Percentiles rank a stretch among this genome's conserved stretches.
Evolutionary conservation across 2,329 filamentous ascomycete genomes (phyloP).

Genomic region (Apiospora pterosperma): DNA sequence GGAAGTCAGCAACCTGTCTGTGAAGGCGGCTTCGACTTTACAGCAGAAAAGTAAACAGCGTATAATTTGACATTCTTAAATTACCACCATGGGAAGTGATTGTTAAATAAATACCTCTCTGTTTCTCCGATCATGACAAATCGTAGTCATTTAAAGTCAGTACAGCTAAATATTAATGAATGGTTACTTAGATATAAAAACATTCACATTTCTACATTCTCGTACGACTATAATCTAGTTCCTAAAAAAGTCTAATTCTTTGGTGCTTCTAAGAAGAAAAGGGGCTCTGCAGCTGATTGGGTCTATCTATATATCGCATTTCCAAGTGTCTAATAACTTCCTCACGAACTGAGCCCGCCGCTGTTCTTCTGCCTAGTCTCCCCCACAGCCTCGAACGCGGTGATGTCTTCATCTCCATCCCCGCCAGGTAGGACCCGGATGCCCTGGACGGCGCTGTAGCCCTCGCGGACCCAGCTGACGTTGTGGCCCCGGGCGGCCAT

Average conservation of each 20-base stretch:
- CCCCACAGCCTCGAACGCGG: slow-evolving; percentile 69
- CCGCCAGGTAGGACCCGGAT: slow-evolving; percentile 60
- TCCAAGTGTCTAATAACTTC: not conserved
- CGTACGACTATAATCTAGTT: too few relatives aligned
- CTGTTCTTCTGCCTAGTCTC: slow-evolving; percentile 74
- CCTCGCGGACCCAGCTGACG: slow-evolving; percentile 63
- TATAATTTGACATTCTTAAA: not conserved
- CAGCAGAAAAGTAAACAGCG: not conserved
- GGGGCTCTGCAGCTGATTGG: not conserved
- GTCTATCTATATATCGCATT: not conserved
- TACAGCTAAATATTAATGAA: too few relatives aligned
- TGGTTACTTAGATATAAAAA: too few relatives aligned
- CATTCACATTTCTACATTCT: too few relatives aligned
- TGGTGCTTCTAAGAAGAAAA: not conserved
- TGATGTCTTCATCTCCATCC: not conserved
- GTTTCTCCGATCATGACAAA: too few relatives aligned
- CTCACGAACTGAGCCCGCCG: slow-evolving; percentile 53
- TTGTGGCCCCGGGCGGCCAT: slow-evolving; percentile 67
- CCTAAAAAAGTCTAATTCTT: not conserved
- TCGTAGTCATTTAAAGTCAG: too few relatives aligned
- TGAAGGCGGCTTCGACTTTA: not conserved
- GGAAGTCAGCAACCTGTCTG: not conserved
- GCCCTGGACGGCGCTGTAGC: slow-evolving; percentile 67
- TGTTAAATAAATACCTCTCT: not conserved
- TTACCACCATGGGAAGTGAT: not conserved